Conservation (phyloP, 139 green algal genomes). For the Zygnema cylindricum region DNA sequence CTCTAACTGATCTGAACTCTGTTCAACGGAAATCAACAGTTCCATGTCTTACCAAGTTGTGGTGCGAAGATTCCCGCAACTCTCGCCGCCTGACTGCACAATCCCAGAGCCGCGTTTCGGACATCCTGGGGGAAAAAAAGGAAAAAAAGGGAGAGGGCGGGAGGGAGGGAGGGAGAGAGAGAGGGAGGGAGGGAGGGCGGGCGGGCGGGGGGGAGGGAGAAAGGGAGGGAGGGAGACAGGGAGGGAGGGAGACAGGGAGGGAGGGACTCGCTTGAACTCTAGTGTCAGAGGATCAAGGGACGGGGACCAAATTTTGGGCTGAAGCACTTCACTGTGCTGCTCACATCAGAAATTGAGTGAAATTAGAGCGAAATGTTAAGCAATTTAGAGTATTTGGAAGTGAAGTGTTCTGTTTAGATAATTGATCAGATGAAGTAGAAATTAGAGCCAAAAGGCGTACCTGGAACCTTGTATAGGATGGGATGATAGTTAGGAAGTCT, state of each 20-base stretch:
- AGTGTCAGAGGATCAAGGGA: too few species aligned
- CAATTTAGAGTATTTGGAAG: too few species aligned
- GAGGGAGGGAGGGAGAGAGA: background rate
- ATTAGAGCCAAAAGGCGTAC: too few species aligned
- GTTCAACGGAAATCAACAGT: background rate
- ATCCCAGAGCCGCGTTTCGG: conserved; percentile 1
- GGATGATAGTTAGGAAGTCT: too few species aligned
- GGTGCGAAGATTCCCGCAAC: conserved; percentile 8
- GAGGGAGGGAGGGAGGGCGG: background rate
- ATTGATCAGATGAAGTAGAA: too few species aligned
- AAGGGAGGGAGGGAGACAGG: background rate
- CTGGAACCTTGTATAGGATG: too few species aligned
- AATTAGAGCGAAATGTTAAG: too few species aligned
- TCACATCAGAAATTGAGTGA: too few species aligned
- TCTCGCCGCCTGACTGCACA: background rate
- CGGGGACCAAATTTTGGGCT: too few species aligned
- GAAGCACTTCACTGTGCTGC: too few species aligned
- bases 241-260: background rate
- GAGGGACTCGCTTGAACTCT: too few species aligned
- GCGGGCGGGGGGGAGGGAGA: background rate
- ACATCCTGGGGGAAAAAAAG: background rate
- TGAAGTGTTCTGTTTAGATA: too few species aligned
- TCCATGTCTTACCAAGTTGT: background rate
- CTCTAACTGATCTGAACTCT: background rate
- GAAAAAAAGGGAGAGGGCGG: background rate